These are phyloP conservation scores for Leersia perrieri DNA, from an alignment of 176 grass and related monocot species.

Conservation along the genomic window DNA sequence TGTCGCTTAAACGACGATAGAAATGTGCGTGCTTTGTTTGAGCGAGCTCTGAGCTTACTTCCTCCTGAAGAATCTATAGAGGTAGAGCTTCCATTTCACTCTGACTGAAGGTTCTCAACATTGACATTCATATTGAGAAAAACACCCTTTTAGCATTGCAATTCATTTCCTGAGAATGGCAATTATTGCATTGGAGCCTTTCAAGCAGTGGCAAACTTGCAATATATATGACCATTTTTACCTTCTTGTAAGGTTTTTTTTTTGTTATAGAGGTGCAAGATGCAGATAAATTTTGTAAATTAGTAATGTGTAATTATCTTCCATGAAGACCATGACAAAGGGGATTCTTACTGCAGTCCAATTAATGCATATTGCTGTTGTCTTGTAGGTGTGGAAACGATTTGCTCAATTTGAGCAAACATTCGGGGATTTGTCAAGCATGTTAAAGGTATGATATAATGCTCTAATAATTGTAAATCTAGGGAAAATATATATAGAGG, in stretches of 20 bases:
- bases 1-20: conserved; percentile 96
- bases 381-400: conserved; percentile 81
- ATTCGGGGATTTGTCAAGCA: conserved; percentile 89
- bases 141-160: conserved; percentile 4
- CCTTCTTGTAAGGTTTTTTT: conserved; percentile 7
- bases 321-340: neutral
- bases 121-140: conserved; percentile 4
- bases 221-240: conserved; percentile 2
- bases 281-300: conserved; percentile 3
- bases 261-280: conserved; percentile 5
- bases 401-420: conserved; percentile 85
- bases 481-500: neutral
- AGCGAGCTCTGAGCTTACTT: conserved; percentile 90
- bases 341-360: neutral
- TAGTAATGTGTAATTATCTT: neutral
- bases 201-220: neutral
- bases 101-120: neutral
- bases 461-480: conserved; percentile 18
- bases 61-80: conserved; percentile 80
- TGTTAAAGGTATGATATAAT: conserved; percentile 75
- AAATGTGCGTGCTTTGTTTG: conserved; percentile 97
- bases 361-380: conserved; percentile 25
- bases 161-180: conserved; percentile 5
- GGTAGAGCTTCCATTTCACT: conserved; percentile 43
- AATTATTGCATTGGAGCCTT: neutral